A percentile compares a stretch with the other conserved stretches of the same genome.
These are phyloP conservation scores for Dovyalis caffra DNA, from an alignment of 345 rosid genomes.

Conservation along the genomic window DNA sequence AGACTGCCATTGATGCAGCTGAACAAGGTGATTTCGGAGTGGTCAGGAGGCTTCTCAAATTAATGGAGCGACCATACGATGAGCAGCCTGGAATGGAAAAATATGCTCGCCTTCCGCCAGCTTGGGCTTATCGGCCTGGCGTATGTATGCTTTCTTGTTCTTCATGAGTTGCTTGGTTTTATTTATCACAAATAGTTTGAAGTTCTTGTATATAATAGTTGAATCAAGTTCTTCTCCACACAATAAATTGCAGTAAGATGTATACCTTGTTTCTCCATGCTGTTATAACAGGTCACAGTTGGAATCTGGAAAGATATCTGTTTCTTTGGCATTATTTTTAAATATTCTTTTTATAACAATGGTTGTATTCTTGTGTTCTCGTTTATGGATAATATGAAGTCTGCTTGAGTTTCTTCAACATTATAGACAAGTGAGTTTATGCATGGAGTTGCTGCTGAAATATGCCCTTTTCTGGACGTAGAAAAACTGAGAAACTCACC, in stretches of 20 bases:
- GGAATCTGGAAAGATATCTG: constrained; percentile 6
- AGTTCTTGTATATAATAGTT: constrained; percentile 21
- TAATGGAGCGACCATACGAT: constrained; percentile 75
- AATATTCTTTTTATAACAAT: neutral
- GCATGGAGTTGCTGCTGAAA: too few species aligned
- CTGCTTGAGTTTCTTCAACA: too few species aligned
- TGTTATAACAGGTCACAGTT: constrained; percentile 6
- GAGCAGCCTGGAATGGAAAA: constrained; percentile 98
- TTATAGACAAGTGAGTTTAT: too few species aligned
- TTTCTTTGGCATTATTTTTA: constrained; percentile 7
- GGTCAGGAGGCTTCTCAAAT: constrained; percentile 69
- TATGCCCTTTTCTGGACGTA: too few species aligned
- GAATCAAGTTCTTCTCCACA: neutral
- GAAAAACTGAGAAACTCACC: too few species aligned
- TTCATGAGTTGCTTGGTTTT: constrained; percentile 41
- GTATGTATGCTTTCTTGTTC: constrained; percentile 98
- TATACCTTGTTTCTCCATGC: neutral
- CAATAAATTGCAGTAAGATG: constrained; percentile 13
- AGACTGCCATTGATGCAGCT: constrained; percentile 89
- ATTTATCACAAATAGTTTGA: neutral
- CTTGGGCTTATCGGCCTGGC: constrained; percentile 98
- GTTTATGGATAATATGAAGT: too few species aligned
- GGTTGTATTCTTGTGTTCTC: too few species aligned
- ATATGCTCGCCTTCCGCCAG: constrained; percentile 92
- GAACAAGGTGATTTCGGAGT: constrained; percentile 81